Evolutionary conservation across 2,329 filamentous ascomycete genomes (phyloP).

Genomic region (Colletotrichum cuscutae): DNA sequence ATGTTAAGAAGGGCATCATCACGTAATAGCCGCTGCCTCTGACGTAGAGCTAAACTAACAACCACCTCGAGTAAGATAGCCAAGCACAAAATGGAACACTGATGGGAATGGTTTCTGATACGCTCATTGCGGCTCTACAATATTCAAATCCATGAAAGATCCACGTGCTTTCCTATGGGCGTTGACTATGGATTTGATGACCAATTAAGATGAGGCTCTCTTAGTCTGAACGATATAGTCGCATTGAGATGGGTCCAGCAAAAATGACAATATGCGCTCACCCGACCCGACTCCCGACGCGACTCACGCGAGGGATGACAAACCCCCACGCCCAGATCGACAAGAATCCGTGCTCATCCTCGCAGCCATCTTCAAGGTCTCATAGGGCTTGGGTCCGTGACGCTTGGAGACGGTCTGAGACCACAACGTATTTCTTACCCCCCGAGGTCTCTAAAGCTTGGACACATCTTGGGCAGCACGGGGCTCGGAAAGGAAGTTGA

Average conservation of each 20-base stretch:
- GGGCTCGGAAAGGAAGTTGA: background rate
- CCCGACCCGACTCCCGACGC: background rate
- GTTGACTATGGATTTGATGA: background rate
- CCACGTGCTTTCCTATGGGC: no score
- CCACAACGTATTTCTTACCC: background rate
- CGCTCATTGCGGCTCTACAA: no score
- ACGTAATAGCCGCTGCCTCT: no score
- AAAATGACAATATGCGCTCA: background rate
- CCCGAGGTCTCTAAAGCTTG: background rate
- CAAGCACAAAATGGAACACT: no score
- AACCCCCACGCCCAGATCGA: slow-evolving; percentile 5
- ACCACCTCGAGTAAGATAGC: no score
- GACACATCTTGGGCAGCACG: background rate
- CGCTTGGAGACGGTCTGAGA: background rate
- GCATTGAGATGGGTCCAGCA: background rate
- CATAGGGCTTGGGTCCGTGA: background rate
- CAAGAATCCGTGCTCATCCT: background rate
- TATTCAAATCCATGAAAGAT: no score
- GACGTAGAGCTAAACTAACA: no score
- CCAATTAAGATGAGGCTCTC: slow-evolving; percentile 17
- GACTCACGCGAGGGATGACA: background rate
- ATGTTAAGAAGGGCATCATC: no score
- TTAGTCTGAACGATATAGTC: background rate
- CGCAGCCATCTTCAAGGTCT: background rate
- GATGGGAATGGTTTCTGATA: no score